phyloP scores from a whole-genome alignment of 768 basidiomycete species.

The Coprinopsis strossmayeri region DNA sequence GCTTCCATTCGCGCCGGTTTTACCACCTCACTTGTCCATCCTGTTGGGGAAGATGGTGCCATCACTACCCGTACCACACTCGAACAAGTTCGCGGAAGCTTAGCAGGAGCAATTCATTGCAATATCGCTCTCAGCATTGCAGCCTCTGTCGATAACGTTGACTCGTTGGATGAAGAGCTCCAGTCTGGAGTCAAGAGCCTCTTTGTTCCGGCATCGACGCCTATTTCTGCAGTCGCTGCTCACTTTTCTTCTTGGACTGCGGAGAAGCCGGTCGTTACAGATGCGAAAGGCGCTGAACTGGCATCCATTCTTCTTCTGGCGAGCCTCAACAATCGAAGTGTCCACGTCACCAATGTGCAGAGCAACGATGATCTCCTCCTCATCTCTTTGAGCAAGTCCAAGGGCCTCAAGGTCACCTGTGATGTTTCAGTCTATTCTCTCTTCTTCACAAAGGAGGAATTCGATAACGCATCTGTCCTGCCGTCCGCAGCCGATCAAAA shows the following conservation, averaged over 20 bases:
- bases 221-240: slow-evolving; percentile 70
- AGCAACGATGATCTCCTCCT: slow-evolving; percentile 81
- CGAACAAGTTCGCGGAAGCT: slow-evolving; percentile 60
- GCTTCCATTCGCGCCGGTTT: slow-evolving; percentile 89
- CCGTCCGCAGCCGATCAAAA: slow-evolving; percentile 74
- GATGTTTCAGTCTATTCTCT: slow-evolving; percentile 90
- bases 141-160: slow-evolving; percentile 63
- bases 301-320: slow-evolving; percentile 91
- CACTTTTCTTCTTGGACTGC: slow-evolving; percentile 88
- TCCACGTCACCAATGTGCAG: slow-evolving; percentile 89
- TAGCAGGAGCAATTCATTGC: slow-evolving; percentile 64
- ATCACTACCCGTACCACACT: slow-evolving; percentile 67
- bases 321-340: slow-evolving; percentile 81
- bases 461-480: slow-evolving; percentile 54
- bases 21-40: slow-evolving; percentile 75
- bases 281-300: slow-evolving; percentile 87
- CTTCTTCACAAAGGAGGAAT: slow-evolving; percentile 79
- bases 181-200: slow-evolving; percentile 77
- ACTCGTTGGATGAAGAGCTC: slow-evolving; percentile 63
- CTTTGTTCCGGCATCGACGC: slow-evolving; percentile 68
- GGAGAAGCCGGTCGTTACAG: slow-evolving; percentile 91
- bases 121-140: slow-evolving; percentile 83
- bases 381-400: slow-evolving; percentile 92
- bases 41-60: slow-evolving; percentile 52
- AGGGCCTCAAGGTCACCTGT: slow-evolving; percentile 90